Conservation (phyloP, 768 basidiomycete genomes). For the Cystofilobasidium ferigula region DNA sequence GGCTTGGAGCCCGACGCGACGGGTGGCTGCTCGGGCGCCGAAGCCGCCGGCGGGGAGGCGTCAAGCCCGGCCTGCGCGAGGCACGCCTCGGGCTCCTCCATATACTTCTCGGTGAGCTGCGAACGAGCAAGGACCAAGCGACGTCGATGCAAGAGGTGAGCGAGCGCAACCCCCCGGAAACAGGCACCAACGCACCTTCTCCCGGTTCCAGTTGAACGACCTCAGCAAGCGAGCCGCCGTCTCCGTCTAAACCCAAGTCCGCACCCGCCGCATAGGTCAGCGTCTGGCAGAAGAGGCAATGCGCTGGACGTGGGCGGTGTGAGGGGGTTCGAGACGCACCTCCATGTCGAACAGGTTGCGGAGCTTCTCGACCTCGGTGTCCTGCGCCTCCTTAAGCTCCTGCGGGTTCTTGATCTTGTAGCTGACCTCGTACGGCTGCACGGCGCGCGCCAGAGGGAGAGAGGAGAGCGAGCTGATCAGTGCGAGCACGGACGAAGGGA, state of each 20-base stretch:
- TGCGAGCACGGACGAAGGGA: too few species aligned
- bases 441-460: not conserved
- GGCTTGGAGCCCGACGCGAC: not conserved
- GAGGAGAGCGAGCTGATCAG: not conserved
- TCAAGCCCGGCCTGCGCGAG: conserved; percentile 64
- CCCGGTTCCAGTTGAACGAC: conserved; percentile 86
- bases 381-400: conserved; percentile 68
- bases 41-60: conserved; percentile 5
- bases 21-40: conserved; percentile 2
- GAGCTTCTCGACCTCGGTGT: conserved; percentile 70
- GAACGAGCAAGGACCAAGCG: not conserved
- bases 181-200: conserved; percentile 52
- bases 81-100: conserved; percentile 72
- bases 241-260: conserved; percentile 43
- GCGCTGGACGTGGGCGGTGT: not conserved
- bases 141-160: not conserved
- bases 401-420: conserved; percentile 61
- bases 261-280: not conserved
- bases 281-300: not conserved
- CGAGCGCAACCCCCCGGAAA: not conserved
- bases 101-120: conserved; percentile 45
- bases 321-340: conserved; percentile 46
- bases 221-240: conserved; percentile 69
- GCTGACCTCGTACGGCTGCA: conserved; percentile 69
- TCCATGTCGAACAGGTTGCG: conserved; percentile 78